These are phyloP conservation scores for Agapanthus africanus DNA, from an alignment of 106 monocot species.

Conservation along the genomic window DNA sequence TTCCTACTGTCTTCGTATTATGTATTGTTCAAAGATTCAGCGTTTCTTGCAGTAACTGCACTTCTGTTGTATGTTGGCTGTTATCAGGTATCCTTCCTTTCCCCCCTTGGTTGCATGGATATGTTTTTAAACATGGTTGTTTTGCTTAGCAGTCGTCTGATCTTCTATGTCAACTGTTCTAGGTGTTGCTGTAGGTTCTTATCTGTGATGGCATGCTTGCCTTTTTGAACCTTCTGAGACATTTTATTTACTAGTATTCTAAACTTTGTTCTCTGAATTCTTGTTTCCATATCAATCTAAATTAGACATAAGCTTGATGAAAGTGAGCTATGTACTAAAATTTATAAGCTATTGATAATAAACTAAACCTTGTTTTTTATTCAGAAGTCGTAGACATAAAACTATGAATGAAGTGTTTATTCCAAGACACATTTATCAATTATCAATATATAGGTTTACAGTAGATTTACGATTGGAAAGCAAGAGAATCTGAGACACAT, in stretches of 20 bases:
- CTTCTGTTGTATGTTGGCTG: conserved; percentile 85
- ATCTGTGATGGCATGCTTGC: background rate
- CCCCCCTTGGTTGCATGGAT: too few relatives aligned
- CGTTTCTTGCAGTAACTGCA: conserved; percentile 69
- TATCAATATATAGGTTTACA: background rate
- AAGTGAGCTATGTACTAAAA: background rate
- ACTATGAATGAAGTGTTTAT: background rate
- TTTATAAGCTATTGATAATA: background rate
- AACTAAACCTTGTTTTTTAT: background rate
- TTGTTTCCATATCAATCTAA: background rate
- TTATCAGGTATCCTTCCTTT: conserved; percentile 63
- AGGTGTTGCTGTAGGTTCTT: background rate
- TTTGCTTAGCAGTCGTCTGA: background rate
- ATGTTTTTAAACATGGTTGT: too few relatives aligned
- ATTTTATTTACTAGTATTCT: background rate
- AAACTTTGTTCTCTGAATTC: background rate
- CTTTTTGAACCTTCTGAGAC: background rate
- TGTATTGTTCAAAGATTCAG: conserved; percentile 45
- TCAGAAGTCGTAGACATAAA: background rate
- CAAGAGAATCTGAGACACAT: background rate
- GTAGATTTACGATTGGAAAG: background rate
- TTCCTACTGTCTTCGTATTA: conserved; percentile 84
- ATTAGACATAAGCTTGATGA: background rate
- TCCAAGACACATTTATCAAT: background rate
- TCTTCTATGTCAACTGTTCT: background rate